Percentiles rank a stretch among this genome's conserved stretches.
phyloP scores from a whole-genome alignment of 441 rosid genomes.

The Brassica hybrid region DNA sequence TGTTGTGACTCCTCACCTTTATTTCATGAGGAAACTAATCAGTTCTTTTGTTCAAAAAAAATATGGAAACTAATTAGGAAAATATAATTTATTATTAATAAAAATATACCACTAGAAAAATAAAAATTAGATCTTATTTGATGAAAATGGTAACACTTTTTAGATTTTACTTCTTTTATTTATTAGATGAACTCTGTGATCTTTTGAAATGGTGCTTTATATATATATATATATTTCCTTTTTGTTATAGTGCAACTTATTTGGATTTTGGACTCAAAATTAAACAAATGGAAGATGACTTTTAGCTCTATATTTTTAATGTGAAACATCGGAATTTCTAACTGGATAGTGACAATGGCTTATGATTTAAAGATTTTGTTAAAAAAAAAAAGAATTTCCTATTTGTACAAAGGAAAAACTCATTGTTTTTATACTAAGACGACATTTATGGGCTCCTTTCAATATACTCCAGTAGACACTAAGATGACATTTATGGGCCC shows the following conservation, averaged over 20 bases:
- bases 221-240: not conserved
- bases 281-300: not conserved
- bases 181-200: not conserved
- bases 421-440: not conserved
- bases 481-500: not conserved
- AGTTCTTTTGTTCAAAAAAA: no score
- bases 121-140: not conserved
- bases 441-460: constrained; percentile 7
- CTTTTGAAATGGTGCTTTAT: not conserved
- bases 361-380: not conserved
- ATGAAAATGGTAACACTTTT: not conserved
- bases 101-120: not conserved
- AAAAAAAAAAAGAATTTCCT: not conserved
- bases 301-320: not conserved
- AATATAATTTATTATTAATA: no score
- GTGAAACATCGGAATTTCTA: not conserved
- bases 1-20: constrained; percentile 2
- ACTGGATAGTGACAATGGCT: not conserved
- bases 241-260: not conserved
- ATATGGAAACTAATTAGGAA: not conserved
- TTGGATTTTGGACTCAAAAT: not conserved
- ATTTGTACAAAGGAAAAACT: not conserved
- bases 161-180: no score
- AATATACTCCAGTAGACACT: not conserved
- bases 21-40: not conserved